Evolutionary conservation across 306 rosid species (phyloP).

Genomic region (Potentilla sterilis): DNA sequence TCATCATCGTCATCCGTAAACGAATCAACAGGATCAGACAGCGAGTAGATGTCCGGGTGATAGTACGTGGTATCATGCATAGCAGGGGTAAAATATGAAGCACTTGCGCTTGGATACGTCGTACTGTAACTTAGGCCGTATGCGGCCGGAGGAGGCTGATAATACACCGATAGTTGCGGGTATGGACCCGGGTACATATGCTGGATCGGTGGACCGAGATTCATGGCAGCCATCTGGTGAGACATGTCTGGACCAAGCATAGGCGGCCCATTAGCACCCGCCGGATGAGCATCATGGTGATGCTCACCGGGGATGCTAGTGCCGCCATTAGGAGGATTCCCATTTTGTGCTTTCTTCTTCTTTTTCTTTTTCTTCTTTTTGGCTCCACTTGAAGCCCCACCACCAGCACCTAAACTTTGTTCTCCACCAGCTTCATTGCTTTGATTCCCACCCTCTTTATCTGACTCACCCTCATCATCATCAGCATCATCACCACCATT

Average conservation of each 20-base stretch:
- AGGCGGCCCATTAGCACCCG: not conserved
- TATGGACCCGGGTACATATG: conserved; percentile 43
- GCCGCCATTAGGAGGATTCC: conserved; percentile 29
- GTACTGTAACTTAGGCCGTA: conserved; percentile 65
- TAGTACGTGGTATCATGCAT: conserved; percentile 45
- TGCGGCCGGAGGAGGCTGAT: conserved; percentile 35
- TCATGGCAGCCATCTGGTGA: conserved; percentile 18
- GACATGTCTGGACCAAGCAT: conserved; percentile 17
- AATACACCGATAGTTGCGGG: conserved; percentile 35
- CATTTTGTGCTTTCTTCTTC: conserved; percentile 44
- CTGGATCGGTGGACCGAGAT: conserved; percentile 46
- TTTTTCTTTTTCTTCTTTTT: conserved; percentile 80
- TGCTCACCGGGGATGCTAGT: conserved; percentile 4
- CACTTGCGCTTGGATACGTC: conserved; percentile 43
- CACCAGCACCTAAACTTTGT: conserved; percentile 4
- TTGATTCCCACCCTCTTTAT: conserved; percentile 18
- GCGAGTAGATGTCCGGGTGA: conserved; percentile 26
- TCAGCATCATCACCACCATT: conserved; percentile 28
- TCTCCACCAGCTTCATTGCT: conserved; percentile 28
- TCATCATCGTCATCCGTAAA: conserved; percentile 39
- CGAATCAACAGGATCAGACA: conserved; percentile 33
- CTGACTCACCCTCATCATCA: conserved; percentile 16
- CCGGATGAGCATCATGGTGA: conserved; percentile 20
- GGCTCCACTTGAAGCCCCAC: conserved; percentile 23
- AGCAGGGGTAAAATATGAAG: conserved; percentile 45